phyloP scores from a whole-genome alignment of 1,284 basidiomycete genomes.

The Macrocybe sp. region DNA sequence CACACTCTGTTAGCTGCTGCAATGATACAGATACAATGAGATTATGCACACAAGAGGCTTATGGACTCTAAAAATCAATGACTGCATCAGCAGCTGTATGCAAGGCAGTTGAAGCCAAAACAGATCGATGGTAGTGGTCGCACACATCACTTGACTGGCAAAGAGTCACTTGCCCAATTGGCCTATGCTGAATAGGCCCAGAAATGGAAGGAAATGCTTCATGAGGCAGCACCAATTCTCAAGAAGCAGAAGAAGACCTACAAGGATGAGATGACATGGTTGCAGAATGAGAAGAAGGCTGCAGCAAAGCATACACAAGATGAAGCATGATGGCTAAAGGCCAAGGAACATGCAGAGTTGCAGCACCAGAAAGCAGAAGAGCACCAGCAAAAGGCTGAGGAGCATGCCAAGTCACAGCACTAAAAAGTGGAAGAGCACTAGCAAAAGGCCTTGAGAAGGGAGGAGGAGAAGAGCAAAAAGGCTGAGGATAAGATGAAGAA shows the following conservation, averaged over 20 bases:
- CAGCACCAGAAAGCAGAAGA: background rate
- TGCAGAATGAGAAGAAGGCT: slow-evolving; percentile 4
- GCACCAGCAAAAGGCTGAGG: no score
- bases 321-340: slow-evolving; percentile 7
- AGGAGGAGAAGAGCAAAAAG: no score
- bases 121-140: slow-evolving; percentile 2
- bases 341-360: background rate
- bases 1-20: slow-evolving; percentile 6
- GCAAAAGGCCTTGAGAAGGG: no score
- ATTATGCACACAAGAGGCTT: slow-evolving; percentile 15
- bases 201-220: background rate
- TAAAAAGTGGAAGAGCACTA: no score
- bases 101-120: slow-evolving; percentile 2
- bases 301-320: slow-evolving; percentile 9
- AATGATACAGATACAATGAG: slow-evolving; percentile 7
- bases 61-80: slow-evolving; percentile 19
- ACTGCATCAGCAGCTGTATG: slow-evolving; percentile 8
- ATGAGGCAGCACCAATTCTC: background rate
- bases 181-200: background rate
- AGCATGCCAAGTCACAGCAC: no score
- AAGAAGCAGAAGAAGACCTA: slow-evolving; percentile 7
- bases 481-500: no score
- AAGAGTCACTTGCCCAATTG: slow-evolving; percentile 2
- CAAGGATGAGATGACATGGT: slow-evolving; percentile 10
- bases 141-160: slow-evolving; percentile 11